Evolutionary conservation across 805 yeast genomes (phyloP), one percentile per base, ranked within the genome.

Genomic region (Ascoidea tarda): DNA sequence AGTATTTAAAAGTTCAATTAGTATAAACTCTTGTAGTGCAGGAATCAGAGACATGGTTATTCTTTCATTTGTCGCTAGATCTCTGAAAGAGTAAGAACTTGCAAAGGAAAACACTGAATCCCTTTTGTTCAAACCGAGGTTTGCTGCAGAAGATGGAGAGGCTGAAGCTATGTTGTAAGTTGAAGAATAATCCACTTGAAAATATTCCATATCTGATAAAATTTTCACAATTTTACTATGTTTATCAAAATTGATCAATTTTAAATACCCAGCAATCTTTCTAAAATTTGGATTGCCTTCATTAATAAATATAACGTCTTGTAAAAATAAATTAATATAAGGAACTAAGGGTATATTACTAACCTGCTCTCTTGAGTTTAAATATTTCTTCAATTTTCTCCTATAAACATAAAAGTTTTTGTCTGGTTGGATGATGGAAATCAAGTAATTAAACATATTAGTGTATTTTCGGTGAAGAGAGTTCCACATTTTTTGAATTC

Each of bases 251-350:
- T 86, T 84, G 60, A 86, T 78, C 57, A 83, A 69, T 59, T 77
- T 77, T 60, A 77, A 79, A 56, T 73, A 73, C 59, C 78, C 68
- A 59, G 78, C 77, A 5, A 69, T 64, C 52, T 69, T 70, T 62
- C 90, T 71, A 62, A 70, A 81, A 59, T 79, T 82, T 46, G 84
- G 75, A 62, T 85, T 85, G n/a, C 93, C 91, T 59, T 86, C 95
- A 51, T 81, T 76, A n/a, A 84, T 79, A 67, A 85, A 84, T 0
- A 90, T 84, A 59, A 86, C 70, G 65, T 86, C 95, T 65, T 84
- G 93, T 48, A 86, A 68, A 63, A 83, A 85, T 52, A 86, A 67
- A 49, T 84, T 81, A 53, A 85, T 73, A 62, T 84, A 86, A 16
- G 95, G 95, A 45, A 86, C 90, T 21, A 79, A 75, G 0, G 90